phyloP scores from a whole-genome alignment of 805 yeast species.

The Millerozyma acaciae region DNA sequence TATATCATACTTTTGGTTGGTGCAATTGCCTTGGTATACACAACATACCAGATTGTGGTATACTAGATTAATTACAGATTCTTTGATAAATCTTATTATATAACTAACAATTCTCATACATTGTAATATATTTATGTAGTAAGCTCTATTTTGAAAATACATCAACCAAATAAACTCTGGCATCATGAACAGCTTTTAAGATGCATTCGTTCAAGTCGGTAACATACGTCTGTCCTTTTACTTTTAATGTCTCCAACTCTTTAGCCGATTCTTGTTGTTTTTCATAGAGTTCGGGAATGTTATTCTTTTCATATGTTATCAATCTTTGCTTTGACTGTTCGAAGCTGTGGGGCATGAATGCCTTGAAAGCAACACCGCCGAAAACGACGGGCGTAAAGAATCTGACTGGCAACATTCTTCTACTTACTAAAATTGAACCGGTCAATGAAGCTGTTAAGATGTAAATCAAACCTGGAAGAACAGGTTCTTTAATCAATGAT shows the following conservation, averaged over 20 bases:
- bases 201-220: slow-evolving; percentile 12
- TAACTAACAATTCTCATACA: neutral
- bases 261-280: slow-evolving; percentile 19
- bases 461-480: slow-evolving; percentile 52
- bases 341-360: slow-evolving; percentile 52
- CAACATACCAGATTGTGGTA: slow-evolving; percentile 54
- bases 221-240: slow-evolving; percentile 8
- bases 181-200: slow-evolving; percentile 21
- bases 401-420: slow-evolving; percentile 46
- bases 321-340: slow-evolving; percentile 24
- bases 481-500: slow-evolving; percentile 45
- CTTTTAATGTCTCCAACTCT: slow-evolving; percentile 9
- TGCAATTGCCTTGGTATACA: slow-evolving; percentile 58
- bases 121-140: neutral
- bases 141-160: slow-evolving; percentile 7
- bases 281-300: slow-evolving; percentile 27
- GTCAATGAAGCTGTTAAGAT: slow-evolving; percentile 53
- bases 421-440: slow-evolving; percentile 52
- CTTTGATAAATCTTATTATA: slow-evolving; percentile 1
- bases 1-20: slow-evolving; percentile 52
- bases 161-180: slow-evolving; percentile 17
- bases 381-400: slow-evolving; percentile 48
- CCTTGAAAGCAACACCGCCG: slow-evolving; percentile 42
- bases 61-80: too few relatives aligned
- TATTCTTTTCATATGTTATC: slow-evolving; percentile 22